Percentiles rank a stretch among this genome's conserved stretches.
Conservation (phyloP, 257 asterid species). For the Eustoma russellianum region DNA sequence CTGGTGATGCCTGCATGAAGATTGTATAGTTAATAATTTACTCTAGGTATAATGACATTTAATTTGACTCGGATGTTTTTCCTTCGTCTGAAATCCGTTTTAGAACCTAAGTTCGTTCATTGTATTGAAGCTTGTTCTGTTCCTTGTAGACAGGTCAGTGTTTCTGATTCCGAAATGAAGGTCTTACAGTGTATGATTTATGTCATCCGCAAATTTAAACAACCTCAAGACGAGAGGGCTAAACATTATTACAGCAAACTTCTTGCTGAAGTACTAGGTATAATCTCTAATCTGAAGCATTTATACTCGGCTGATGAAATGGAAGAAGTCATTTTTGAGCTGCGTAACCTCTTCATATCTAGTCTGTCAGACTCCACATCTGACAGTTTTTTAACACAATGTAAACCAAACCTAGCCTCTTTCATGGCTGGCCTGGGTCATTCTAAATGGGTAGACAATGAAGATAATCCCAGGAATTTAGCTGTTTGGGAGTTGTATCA, state of each 20-base stretch:
- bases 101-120: not conserved
- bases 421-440: conserved; percentile 89
- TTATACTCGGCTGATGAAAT: conserved; percentile 58
- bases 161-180: conserved; percentile 70
- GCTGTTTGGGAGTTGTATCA: conserved; percentile 83
- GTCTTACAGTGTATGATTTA: conserved; percentile 57
- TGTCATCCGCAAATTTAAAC: conserved; percentile 47
- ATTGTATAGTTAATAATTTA: not conserved
- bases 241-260: conserved; percentile 47
- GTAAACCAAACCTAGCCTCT: conserved; percentile 71
- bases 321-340: conserved; percentile 70
- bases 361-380: conserved; percentile 32
- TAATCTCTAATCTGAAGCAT: conserved; percentile 59
- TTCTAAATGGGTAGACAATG: conserved; percentile 41
- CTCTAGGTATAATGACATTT: not conserved
- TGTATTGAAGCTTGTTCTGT: conserved; percentile 3
- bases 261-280: conserved; percentile 63
- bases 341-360: conserved; percentile 64
- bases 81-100: not conserved
- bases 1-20: not conserved
- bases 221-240: conserved; percentile 31
- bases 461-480: conserved; percentile 39
- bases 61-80: not conserved
- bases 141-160: conserved; percentile 56
- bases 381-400: conserved; percentile 35